Conservation (phyloP, 495 filamentous ascomycete species). For the Aspergillus saccharolyticus region DNA sequence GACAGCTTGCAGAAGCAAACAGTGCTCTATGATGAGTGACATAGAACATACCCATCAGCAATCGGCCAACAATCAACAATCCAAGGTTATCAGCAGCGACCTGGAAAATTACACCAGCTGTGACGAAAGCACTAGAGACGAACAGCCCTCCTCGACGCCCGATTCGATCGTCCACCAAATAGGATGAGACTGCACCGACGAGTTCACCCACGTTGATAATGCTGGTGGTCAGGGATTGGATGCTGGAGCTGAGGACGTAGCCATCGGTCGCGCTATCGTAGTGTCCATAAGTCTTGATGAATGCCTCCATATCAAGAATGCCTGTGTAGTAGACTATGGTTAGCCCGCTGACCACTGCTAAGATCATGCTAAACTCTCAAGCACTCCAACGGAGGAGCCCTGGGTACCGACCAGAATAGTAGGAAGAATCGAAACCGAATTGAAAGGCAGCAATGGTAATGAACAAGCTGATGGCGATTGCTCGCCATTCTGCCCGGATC, state of each 20-base stretch:
- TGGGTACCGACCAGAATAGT: not conserved
- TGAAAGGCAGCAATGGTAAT: constrained; percentile 1
- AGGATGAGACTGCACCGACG: not conserved
- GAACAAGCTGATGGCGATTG: not conserved
- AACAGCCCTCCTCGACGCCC: not conserved
- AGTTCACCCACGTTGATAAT: constrained; percentile 2
- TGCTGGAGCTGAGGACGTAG: not conserved
- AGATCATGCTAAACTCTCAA: not conserved
- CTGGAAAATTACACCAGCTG: not conserved
- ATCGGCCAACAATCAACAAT: not conserved
- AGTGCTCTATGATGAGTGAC: not conserved
- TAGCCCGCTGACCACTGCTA: not conserved
- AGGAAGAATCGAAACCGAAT: constrained; percentile 1
- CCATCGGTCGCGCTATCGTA: not conserved
- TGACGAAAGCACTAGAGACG: not conserved
- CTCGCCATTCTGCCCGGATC: not conserved
- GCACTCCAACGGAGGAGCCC: not conserved
- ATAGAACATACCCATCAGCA: not conserved
- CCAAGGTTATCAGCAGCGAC: not conserved
- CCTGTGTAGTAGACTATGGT: not conserved
- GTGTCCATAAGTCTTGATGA: not conserved
- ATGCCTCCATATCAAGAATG: constrained; percentile 1
- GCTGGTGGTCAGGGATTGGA: not conserved
- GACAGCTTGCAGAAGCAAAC: not conserved
- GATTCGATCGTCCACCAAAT: not conserved